A percentile compares a stretch with the other conserved stretches of the same genome.
phyloP scores from a whole-genome alignment of 345 rosid genomes.

The Cardiospermum halicacabum region DNA sequence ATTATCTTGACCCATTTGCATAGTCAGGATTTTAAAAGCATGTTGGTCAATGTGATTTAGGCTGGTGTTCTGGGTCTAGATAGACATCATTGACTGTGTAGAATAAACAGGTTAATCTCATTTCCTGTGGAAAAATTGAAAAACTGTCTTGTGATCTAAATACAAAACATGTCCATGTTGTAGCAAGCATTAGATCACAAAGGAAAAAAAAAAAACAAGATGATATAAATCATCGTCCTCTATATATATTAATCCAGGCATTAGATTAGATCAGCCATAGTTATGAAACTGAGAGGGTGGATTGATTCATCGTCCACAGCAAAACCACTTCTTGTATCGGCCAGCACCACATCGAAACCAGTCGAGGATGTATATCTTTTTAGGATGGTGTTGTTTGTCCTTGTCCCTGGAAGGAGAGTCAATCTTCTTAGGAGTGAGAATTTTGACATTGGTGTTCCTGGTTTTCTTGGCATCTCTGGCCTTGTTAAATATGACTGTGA shows the following conservation, averaged over 20 bases:
- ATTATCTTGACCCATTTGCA: not conserved
- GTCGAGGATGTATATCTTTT: conserved; percentile 1
- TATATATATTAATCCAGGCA: too few species aligned
- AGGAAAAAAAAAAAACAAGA: not conserved
- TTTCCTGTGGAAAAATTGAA: too few species aligned
- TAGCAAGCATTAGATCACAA: not conserved
- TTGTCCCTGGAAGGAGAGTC: not conserved
- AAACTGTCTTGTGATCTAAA: not conserved
- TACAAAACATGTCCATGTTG: not conserved
- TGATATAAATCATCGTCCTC: too few species aligned
- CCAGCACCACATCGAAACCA: too few species aligned
- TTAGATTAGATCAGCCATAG: too few species aligned
- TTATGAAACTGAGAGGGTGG: too few species aligned
- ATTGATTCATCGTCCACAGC: conserved; percentile 17
- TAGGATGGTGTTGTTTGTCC: not conserved
- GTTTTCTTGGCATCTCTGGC: conserved; percentile 27
- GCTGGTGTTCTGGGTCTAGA: too few species aligned
- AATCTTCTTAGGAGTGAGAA: not conserved
- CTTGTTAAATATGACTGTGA: conserved; percentile 27
- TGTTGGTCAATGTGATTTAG: too few species aligned
- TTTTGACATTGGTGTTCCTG: not conserved
- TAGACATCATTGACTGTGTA: too few species aligned
- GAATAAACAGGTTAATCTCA: too few species aligned
- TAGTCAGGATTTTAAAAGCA: too few species aligned
- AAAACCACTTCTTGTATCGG: conserved; percentile 20